These are phyloP conservation scores for Colletotrichum salicis DNA, from an alignment of 2,329 filamentous ascomycete genomes.

Conservation along the genomic window DNA sequence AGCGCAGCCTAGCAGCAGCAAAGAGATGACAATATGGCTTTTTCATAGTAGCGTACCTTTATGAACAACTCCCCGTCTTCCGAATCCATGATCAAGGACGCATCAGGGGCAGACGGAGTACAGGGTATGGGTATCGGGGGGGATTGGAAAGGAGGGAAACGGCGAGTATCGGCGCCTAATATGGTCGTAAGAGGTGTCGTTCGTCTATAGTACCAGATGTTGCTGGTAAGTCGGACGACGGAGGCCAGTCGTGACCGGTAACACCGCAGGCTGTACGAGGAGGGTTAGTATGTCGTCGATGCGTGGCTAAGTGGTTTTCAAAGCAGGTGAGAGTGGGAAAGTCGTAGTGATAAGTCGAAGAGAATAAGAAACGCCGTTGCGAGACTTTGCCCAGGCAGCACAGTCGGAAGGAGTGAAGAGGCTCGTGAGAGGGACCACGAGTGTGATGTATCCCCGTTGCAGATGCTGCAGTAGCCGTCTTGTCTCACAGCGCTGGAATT, in stretches of 20 bases:
- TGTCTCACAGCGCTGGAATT: conserved; percentile 29
- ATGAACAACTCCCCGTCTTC: conserved; percentile 92
- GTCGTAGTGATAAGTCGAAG: neutral
- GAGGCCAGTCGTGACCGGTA: conserved; percentile 22
- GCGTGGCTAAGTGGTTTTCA: conserved; percentile 10
- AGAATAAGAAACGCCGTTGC: conserved; percentile 18
- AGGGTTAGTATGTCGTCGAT: conserved; percentile 21
- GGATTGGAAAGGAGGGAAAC: conserved; percentile 27
- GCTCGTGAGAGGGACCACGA: conserved; percentile 33
- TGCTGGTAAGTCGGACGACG: conserved; percentile 25
- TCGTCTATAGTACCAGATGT: conserved; percentile 21
- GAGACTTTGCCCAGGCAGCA: conserved; percentile 25
- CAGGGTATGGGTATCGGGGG: conserved; percentile 35
- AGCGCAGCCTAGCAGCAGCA: neutral
- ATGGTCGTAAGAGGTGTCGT: conserved; percentile 23
- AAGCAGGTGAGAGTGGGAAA: conserved; percentile 7
- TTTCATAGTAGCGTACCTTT: conserved; percentile 67
- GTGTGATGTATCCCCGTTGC: conserved; percentile 30
- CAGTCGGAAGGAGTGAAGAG: conserved; percentile 24
- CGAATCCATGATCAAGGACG: conserved; percentile 78
- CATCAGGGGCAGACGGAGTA: conserved; percentile 50
- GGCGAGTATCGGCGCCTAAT: conserved; percentile 29
- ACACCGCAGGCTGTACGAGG: conserved; percentile 31
- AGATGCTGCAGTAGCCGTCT: conserved; percentile 30
- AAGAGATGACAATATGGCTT: neutral